Conservation (phyloP, 78 protist species). For the Dictyostelium citrinum region DNA sequence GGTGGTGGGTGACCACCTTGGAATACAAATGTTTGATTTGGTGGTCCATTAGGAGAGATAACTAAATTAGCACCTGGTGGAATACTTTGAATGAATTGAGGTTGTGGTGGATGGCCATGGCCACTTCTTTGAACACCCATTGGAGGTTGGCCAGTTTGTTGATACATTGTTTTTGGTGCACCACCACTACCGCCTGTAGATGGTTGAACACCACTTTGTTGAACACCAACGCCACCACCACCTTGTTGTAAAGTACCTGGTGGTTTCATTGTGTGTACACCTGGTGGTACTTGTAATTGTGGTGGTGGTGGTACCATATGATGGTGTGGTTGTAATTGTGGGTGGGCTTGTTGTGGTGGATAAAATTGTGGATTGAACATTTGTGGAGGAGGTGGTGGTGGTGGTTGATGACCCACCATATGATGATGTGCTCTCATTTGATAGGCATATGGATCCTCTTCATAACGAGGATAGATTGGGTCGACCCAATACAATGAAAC, state of each 20-base stretch:
- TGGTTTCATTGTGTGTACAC: not conserved
- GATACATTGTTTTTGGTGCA: not conserved
- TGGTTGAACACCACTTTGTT: not conserved
- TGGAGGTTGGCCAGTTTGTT: not conserved
- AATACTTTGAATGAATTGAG: not conserved
- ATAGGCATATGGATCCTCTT: not conserved
- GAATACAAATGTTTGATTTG: not conserved
- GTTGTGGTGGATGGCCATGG: not conserved
- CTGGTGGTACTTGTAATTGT: constrained; percentile 6
- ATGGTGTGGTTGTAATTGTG: not conserved
- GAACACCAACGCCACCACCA: not conserved
- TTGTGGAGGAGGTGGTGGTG: not conserved
- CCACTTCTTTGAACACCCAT: not conserved
- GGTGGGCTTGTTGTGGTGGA: constrained; percentile 1
- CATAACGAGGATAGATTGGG: not conserved
- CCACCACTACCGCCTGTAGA: no score
- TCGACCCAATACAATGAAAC: constrained; percentile 48
- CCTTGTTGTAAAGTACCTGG: constrained; percentile 6
- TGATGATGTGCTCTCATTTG: not conserved
- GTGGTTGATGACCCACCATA: constrained; percentile 8
- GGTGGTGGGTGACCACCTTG: not conserved
- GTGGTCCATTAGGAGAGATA: not conserved
- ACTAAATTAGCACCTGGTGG: not conserved
- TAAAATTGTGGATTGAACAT: not conserved
- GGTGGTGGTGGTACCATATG: not conserved